Evolutionary conservation across 164 flowering plant species (phyloP).

Genomic region (Cinnamomum micranthum): DNA sequence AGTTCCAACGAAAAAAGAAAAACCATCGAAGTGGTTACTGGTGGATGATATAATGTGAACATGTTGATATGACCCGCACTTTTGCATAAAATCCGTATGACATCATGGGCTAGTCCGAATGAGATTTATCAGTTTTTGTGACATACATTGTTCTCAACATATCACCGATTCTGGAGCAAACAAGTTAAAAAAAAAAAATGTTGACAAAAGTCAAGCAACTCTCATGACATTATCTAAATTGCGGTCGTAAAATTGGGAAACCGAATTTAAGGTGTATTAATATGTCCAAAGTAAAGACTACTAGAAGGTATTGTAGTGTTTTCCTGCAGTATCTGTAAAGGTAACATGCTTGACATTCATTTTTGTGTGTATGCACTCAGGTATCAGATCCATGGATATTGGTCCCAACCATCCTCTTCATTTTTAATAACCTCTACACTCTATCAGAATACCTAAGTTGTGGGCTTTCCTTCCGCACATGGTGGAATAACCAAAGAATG

Average conservation of each 20-base stretch:
- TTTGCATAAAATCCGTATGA: too few relatives aligned
- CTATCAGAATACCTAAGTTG: constrained; percentile 29
- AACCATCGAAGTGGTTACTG: background rate
- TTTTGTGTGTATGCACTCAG: constrained; percentile 22
- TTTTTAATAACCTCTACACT: constrained; percentile 24
- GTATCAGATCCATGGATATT: constrained; percentile 29
- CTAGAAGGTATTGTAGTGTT: background rate
- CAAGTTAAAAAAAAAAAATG: too few relatives aligned
- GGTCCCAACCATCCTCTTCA: constrained; percentile 26
- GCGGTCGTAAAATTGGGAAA: too few relatives aligned
- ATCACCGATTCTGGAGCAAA: too few relatives aligned
- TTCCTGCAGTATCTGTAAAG: background rate
- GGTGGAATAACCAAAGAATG: constrained; percentile 58
- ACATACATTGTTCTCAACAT: too few relatives aligned
- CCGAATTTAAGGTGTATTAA: too few relatives aligned
- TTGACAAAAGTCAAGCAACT: too few relatives aligned
- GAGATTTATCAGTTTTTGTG: too few relatives aligned
- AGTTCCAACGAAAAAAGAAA: background rate
- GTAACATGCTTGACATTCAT: background rate
- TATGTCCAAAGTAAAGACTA: too few relatives aligned
- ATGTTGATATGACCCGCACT: background rate
- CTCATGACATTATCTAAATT: too few relatives aligned
- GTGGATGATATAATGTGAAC: background rate
- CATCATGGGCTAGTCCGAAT: too few relatives aligned
- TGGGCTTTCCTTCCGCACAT: constrained; percentile 27